A percentile compares a stretch with the other conserved stretches of the same genome.
Evolutionary conservation across 2,329 filamentous ascomycete species (phyloP).

Genomic region (Fusarium ramigenum): DNA sequence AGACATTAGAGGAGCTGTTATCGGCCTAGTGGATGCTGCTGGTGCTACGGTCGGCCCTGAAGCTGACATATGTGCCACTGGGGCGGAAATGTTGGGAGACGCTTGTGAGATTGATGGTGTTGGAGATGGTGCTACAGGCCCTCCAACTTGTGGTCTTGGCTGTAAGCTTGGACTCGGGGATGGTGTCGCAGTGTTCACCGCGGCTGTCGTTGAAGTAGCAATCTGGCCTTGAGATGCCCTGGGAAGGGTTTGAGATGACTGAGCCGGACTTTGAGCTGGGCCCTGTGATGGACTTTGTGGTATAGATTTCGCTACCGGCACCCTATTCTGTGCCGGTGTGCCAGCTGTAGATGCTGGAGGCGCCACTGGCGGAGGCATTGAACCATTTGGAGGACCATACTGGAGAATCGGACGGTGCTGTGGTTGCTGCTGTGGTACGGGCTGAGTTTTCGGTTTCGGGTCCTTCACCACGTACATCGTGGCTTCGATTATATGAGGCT

Average conservation of each 20-base stretch:
- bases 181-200: slow-evolving; percentile 23
- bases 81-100: slow-evolving; percentile 33
- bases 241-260: slow-evolving; percentile 27
- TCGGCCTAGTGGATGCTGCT: slow-evolving; percentile 37
- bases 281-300: slow-evolving; percentile 35
- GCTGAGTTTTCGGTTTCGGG: slow-evolving; percentile 58
- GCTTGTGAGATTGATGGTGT: slow-evolving; percentile 35
- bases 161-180: slow-evolving; percentile 34
- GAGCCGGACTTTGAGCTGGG: slow-evolving; percentile 28
- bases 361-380: slow-evolving; percentile 64
- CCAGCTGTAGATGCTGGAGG: slow-evolving; percentile 44
- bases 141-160: slow-evolving; percentile 23
- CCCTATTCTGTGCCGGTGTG: slow-evolving; percentile 33
- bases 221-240: slow-evolving; percentile 21
- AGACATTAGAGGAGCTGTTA: slow-evolving; percentile 37
- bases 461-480: slow-evolving; percentile 78
- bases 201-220: slow-evolving; percentile 15
- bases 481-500: slow-evolving; percentile 82
- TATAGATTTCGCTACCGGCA: slow-evolving; percentile 26
- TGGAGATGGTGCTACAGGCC: slow-evolving; percentile 32
- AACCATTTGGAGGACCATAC: slow-evolving; percentile 71
- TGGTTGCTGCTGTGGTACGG: slow-evolving; percentile 45
- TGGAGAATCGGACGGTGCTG: slow-evolving; percentile 66
- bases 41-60: slow-evolving; percentile 39
- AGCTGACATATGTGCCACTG: slow-evolving; percentile 29